Evolutionary conservation across 2,329 filamentous ascomycete species (phyloP).

Genomic region (Westerdykella aurantiaca): DNA sequence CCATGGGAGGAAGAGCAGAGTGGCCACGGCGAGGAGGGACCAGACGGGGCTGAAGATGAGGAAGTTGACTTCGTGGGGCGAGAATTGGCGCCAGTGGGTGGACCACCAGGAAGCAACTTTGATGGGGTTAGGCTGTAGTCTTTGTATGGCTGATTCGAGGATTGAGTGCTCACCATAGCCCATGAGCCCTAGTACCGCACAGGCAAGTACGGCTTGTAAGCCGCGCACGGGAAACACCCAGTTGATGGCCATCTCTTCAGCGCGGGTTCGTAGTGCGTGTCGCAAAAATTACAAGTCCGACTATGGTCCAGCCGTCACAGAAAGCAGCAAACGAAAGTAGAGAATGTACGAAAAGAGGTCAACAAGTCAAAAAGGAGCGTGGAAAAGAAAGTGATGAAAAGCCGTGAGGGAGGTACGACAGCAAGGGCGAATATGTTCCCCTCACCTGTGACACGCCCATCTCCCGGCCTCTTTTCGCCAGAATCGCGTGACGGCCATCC

Average conservation of each 20-base stretch:
- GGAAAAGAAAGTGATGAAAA: not conserved
- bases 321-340: not conserved
- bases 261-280: constrained; percentile 3
- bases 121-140: constrained; percentile 9
- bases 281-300: not conserved
- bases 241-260: constrained; percentile 45
- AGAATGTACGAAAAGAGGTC: constrained; percentile 11
- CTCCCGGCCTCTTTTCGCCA: constrained; percentile 1
- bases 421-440: not conserved
- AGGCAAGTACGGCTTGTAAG: constrained; percentile 60
- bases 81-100: constrained; percentile 46
- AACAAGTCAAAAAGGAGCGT: constrained; percentile 8
- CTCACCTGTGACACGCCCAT: constrained; percentile 3
- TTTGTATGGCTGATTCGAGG: not conserved
- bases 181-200: constrained; percentile 70
- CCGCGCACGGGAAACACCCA: constrained; percentile 60
- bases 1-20: constrained; percentile 62
- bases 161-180: constrained; percentile 56
- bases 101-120: constrained; percentile 54
- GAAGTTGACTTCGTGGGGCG: constrained; percentile 62
- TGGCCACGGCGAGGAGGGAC: constrained; percentile 61
- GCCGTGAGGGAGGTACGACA: not conserved
- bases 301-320: not conserved
- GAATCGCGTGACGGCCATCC: not conserved
- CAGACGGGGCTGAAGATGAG: constrained; percentile 74